These are phyloP conservation scores for Penicillium argentinense DNA, from an alignment of 495 filamentous ascomycete genomes.

Conservation along the genomic window DNA sequence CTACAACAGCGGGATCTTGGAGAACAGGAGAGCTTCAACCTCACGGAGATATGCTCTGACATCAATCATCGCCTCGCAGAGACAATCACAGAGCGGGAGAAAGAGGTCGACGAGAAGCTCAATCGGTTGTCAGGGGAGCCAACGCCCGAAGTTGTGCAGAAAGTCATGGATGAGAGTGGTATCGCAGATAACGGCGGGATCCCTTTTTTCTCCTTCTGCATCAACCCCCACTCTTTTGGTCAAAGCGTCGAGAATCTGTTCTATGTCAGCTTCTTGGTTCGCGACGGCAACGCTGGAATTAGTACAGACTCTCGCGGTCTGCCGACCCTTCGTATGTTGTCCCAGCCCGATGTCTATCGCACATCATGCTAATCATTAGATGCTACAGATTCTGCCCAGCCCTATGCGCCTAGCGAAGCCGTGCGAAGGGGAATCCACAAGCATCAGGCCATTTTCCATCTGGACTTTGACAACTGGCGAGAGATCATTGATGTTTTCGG, in stretches of 20 bases:
- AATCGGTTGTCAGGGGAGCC: constrained; percentile 24
- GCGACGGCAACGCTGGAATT: constrained; percentile 75
- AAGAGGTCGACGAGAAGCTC: constrained; percentile 31
- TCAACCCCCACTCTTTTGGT: constrained; percentile 87
- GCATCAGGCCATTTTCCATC: constrained; percentile 79
- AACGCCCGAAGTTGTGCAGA: constrained; percentile 30
- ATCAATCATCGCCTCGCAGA: constrained; percentile 51
- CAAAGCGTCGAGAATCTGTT: constrained; percentile 98
- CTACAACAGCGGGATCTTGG: constrained; percentile 69
- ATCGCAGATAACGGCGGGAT: constrained; percentile 65
- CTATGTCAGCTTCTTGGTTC: constrained; percentile 91
- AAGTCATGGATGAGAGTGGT: constrained; percentile 53
- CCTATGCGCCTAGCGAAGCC: constrained; percentile 44
- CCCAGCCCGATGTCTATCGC: constrained; percentile 4
- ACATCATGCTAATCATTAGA: constrained; percentile 28
- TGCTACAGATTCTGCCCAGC: constrained; percentile 35
- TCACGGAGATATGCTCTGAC: constrained; percentile 67
- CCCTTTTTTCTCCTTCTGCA: constrained; percentile 75
- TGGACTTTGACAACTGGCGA: constrained; percentile 82
- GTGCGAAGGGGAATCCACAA: constrained; percentile 55
- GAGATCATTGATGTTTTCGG: constrained; percentile 70
- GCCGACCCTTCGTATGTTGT: constrained; percentile 66
- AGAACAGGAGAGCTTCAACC: constrained; percentile 68
- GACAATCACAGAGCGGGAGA: constrained; percentile 36
- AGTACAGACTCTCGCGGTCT: constrained; percentile 60